Percentiles rank a stretch among this genome's conserved stretches.
phyloP scores from a whole-genome alignment of 2,329 filamentous ascomycete species.

The Diplocarpon mali region DNA sequence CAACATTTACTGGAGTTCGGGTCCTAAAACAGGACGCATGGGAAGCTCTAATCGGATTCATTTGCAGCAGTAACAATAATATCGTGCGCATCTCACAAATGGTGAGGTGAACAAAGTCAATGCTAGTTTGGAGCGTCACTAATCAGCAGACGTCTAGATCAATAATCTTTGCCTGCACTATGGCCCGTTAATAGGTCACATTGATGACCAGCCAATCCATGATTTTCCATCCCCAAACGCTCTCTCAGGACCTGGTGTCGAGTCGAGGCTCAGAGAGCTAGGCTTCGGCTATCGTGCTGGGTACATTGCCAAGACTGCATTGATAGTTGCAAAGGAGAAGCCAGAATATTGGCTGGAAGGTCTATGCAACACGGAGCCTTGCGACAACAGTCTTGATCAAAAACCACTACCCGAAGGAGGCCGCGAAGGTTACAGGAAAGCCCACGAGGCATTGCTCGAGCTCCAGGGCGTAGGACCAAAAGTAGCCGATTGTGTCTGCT shows the following conservation, averaged over 20 bases:
- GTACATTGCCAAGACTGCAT: conserved; percentile 80
- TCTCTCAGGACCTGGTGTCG: conserved; percentile 64
- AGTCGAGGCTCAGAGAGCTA: conserved; percentile 65
- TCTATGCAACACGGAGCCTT: conserved; percentile 70
- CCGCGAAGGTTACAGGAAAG: conserved; percentile 54
- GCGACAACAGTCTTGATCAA: conserved; percentile 50
- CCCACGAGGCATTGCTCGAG: conserved; percentile 67
- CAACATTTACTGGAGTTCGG: conserved; percentile 79
- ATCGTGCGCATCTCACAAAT: conserved; percentile 92
- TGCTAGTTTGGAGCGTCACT: background rate
- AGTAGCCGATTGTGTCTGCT: conserved; percentile 89
- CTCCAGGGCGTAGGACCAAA: conserved; percentile 91
- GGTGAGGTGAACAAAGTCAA: conserved; percentile 39
- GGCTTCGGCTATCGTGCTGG: conserved; percentile 93
- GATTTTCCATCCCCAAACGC: conserved; percentile 74
- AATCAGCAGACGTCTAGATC: conserved; percentile 35
- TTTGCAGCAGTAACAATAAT: conserved; percentile 98
- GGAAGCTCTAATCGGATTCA: conserved; percentile 89
- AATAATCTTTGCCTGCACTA: conserved; percentile 85
- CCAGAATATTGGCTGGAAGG: conserved; percentile 65
- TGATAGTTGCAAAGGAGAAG: conserved; percentile 55
- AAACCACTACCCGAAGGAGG: conserved; percentile 38
- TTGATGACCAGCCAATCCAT: conserved; percentile 64
- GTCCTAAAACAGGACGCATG: conserved; percentile 92
- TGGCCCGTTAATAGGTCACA: conserved; percentile 60